Base-by-base conservation (phyloP, 805 yeast species). In the Pichia gijzeniarum region DNA sequence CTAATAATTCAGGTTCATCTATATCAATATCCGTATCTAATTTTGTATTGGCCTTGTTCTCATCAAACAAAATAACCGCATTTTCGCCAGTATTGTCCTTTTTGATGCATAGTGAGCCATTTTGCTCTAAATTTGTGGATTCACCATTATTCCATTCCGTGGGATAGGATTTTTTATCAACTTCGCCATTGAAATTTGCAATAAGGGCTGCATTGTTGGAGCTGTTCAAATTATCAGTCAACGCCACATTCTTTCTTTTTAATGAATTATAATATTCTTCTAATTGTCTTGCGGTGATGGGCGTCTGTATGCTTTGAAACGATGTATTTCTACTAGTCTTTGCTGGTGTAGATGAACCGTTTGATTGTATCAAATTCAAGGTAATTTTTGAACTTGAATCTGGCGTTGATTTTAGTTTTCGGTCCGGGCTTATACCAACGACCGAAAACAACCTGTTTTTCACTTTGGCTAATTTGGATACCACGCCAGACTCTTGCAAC, bases 201-300 rank as follows among this genome's bases (percentile, higher is more conserved):
- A 16, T 10, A 17, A 21, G 17, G 2, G 18, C 25, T 8, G 35
- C 9, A 6, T 38, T 7, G 16, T 32, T 35, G n/a, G 35, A 19
- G 14, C 43, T 43, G n/a, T 47, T 45, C 35, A 58, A 49, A 21
- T 48, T 51, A 16, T 53, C 41, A 25, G 44, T 36, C n/a, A 60
- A 40, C 19, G 40, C 19, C 21, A 48, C 48, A 33, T 56, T 57
- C 42, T 53, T 61, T 21, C 45, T 44, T 34, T 56, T 58, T 31
- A 61, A 48, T 16, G 58, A 48, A 38, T 54, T 55, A 39, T 61
- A 61, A 43, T 57, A 58, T 13, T 55, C 57, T 12, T 55, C 50
- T 3, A 61, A 49, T 40, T 59, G 62, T 27, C 52, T 53, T 5
- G 61, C 63, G 6, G 62, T 60, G 18, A 60, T 43, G 5, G 55